phyloP scores from a whole-genome alignment of 2,329 filamentous ascomycete species.

The Cytospora schulzeri region DNA sequence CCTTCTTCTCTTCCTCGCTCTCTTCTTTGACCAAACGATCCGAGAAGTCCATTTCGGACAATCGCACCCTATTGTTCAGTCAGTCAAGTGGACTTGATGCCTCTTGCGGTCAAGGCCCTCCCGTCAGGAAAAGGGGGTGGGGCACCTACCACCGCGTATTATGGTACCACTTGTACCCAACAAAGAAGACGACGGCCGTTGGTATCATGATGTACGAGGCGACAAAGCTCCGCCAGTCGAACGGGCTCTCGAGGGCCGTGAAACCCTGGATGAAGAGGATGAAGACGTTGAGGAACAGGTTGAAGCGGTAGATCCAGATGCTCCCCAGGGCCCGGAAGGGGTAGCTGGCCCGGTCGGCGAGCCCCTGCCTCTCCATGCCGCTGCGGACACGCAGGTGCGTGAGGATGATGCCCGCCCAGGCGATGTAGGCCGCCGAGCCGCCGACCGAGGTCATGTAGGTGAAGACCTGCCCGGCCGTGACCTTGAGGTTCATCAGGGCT shows the following conservation, averaged over 20 bases:
- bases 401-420: slow-evolving; percentile 37
- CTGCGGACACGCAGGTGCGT: slow-evolving; percentile 35
- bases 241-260: not conserved
- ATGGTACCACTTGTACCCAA: too few relatives aligned
- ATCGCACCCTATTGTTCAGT: too few relatives aligned
- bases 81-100: not conserved
- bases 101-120: not conserved
- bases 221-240: too few relatives aligned
- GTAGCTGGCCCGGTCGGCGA: not conserved
- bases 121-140: not conserved
- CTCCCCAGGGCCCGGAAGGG: not conserved
- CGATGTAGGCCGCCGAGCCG: slow-evolving; percentile 35
- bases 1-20: not conserved
- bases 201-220: too few relatives aligned
- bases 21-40: too few relatives aligned
- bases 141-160: too few relatives aligned
- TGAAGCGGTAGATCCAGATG: not conserved
- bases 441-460: slow-evolving; percentile 35
- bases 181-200: too few relatives aligned
- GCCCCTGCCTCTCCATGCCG: slow-evolving; percentile 34
- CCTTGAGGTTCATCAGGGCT: slow-evolving; percentile 29
- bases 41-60: too few relatives aligned
- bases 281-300: not conserved
- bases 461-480: slow-evolving; percentile 17
- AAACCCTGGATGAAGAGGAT: not conserved